Evolutionary conservation across 768 basidiomycete species (phyloP), one percentile per base, ranked within the genome.

Genomic region (Auricularia sp.): DNA sequence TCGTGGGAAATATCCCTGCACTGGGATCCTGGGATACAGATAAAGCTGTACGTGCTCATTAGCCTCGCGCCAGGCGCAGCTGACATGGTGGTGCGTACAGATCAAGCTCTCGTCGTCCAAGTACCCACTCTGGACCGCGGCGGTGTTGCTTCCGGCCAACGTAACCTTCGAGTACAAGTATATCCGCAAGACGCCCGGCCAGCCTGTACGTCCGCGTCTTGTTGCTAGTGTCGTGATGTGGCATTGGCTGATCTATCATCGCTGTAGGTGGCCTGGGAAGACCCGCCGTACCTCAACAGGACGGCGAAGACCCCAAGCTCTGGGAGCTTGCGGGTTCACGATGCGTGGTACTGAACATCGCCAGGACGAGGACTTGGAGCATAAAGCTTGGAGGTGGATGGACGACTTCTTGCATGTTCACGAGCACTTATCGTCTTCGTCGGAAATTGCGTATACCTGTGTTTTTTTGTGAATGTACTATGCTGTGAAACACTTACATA

Each of bases 121-220:
- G 18, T 85, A 86, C 66, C 84, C 84, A 3, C 74, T 78, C 2
- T 87, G 84, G 85, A 77, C 73, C 3, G 77, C 79, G 18, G 80
- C 80, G 0, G 74, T 85, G 3, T 71, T 72, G 21, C 68, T 87
- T 0, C 83, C 84, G 2, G 74, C 79, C 1, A 77, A 74, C 64
- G 82, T 81, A 0, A 66, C 68, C 3, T 85, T 87, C 71, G 66
- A 82, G 66, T 87, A 82, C 73, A 87, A 86, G 72, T 86, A 84
- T 64, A 84, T 87, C 67, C 74, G 83, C 36, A 85, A 83, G 70
- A 51, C 47, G 7, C 39, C 39, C 8, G 39, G 39, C 39, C 39
- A 42, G 12, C 39, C 39, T 0, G 39, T 42, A 7, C 39, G 39
- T 42, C 39, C 39, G 8, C 39, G 39, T 8, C 39, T 7, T 14